Evolutionary conservation across 2,329 filamentous ascomycete species (phyloP), one percentile per base, ranked within the genome.

Genomic region (Diaporthe velutina): DNA sequence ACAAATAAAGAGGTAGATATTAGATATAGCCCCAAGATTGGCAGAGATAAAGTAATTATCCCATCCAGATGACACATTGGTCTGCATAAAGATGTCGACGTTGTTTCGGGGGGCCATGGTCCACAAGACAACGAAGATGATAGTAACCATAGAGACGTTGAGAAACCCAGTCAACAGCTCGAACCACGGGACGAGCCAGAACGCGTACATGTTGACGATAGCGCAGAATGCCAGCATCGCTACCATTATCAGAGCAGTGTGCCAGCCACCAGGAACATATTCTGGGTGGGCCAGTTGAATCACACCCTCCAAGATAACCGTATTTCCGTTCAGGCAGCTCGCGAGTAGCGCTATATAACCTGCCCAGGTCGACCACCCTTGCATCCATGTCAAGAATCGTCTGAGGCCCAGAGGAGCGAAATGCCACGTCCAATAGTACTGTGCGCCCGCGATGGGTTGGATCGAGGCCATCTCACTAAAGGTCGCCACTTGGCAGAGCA

Each of bases 301-400:
- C 22, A 73, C n/a, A 17, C 52, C 73, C 38, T 77, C 71, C 19
- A 75, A 57, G 15, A 77, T 70, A 10, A 76, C 45, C 1, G 60
- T 73, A 12, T 38, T 71, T 3, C 78, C 79, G 76, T 83, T 84
- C 33, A 81, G 80, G 30, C 80, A 79, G 33, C 81, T 80, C 6
- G 82, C 80, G 6, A 83, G 79, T n/a, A 81, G 77, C 6, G 81
- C 81, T 15, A 85, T 79, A 81, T 84, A 85, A 42, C 81, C 83
- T 55, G 84, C 82, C 83, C 83, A 85, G 2, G 84, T 86, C 10
- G 85, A 78, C 84, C 84, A 86, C 5, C 83, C 83, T 73, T 78
- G 76, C 3, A 77, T 38, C 58, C 76, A 76, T 0, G 77, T 77
- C 25, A 68, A 45, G 30, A 73, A 73, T 10, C 61, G 54, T 17